phyloP scores from a whole-genome alignment of 495 filamentous ascomycete species.

The Tuber borchii region DNA sequence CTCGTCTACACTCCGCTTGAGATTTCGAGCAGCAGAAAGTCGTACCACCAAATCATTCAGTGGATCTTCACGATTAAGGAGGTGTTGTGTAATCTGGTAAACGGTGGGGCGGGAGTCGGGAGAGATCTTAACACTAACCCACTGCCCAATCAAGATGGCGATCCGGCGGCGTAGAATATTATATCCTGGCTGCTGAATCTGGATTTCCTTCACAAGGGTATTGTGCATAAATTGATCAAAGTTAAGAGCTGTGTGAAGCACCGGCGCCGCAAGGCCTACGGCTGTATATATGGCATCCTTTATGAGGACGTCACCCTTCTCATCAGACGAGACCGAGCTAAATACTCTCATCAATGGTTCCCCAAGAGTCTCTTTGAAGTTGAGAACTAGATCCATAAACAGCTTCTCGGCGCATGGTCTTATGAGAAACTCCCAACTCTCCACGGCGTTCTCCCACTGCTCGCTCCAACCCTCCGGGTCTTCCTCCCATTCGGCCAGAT shows the following conservation, averaged over 20 bases:
- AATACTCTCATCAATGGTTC: conserved; percentile 74
- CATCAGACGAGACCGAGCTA: conserved; percentile 60
- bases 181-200: conserved; percentile 65
- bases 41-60: conserved; percentile 88
- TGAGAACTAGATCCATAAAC: conserved; percentile 80
- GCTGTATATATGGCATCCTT: conserved; percentile 94
- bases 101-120: conserved; percentile 61
- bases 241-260: conserved; percentile 63
- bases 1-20: conserved; percentile 70
- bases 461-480: conserved; percentile 91
- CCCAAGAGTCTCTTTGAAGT: conserved; percentile 72
- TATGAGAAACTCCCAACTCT: conserved; percentile 80
- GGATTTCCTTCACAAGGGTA: conserved; percentile 71
- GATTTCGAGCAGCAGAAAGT: conserved; percentile 78
- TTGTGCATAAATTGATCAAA: conserved; percentile 71
- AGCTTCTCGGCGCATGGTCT: conserved; percentile 87
- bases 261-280: conserved; percentile 73
- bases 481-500: conserved; percentile 84
- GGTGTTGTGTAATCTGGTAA: conserved; percentile 80
- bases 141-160: conserved; percentile 79
- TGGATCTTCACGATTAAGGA: conserved; percentile 69
- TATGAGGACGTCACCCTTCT: conserved; percentile 63
- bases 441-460: conserved; percentile 68
- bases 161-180: conserved; percentile 83
- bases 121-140: conserved; percentile 69